Evolutionary conservation across 305 asterid genomes (phyloP).

Genomic region (Solanum hybrid): DNA sequence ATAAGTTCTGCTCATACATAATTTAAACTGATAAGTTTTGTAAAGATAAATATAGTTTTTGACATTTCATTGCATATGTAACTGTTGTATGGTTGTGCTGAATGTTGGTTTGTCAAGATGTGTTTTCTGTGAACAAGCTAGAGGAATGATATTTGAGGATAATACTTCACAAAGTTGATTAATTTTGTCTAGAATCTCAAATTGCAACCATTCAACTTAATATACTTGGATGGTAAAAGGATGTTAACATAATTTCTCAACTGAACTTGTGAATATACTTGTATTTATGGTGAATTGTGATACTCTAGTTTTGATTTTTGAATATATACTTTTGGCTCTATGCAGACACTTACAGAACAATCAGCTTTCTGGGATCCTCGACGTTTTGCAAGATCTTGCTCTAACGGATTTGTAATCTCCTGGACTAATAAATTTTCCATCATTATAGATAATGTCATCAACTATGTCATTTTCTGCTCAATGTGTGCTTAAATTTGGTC

Average conservation of each 20-base stretch:
- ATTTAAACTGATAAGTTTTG: not conserved
- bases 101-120: not conserved
- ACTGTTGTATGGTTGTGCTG: not conserved
- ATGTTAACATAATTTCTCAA: not conserved
- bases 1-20: not conserved
- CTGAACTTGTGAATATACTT: not conserved
- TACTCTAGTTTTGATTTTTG: not conserved
- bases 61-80: not conserved
- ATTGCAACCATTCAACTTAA: not conserved
- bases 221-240: not conserved
- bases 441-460: not conserved
- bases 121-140: not conserved
- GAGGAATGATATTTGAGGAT: not conserved
- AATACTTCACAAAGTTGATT: not conserved
- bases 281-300: not conserved
- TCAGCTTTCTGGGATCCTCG: constrained; percentile 69
- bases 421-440: not conserved
- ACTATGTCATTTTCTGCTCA: not conserved
- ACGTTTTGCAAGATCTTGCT: constrained; percentile 76
- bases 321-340: not conserved
- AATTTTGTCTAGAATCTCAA: not conserved
- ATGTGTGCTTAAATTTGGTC: not conserved
- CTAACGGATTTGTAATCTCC: constrained; percentile 57
- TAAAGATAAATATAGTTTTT: not conserved
- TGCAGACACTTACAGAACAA: constrained; percentile 86